phyloP scores from a whole-genome alignment of 306 rosid species.

The Trifolium pratense region DNA sequence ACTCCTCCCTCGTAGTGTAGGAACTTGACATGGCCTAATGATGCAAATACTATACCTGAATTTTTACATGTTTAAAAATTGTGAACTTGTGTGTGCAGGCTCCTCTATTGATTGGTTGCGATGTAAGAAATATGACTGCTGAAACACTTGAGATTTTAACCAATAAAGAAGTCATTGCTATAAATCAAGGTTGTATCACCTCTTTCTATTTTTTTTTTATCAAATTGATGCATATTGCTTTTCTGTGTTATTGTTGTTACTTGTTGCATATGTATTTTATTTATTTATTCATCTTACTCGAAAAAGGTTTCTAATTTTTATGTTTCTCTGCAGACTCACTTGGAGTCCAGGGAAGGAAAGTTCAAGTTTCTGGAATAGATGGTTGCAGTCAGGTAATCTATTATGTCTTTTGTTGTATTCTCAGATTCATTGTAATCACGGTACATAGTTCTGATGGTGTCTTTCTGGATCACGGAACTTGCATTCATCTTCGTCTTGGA shows the following conservation, averaged over 20 bases:
- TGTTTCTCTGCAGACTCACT: conserved; percentile 64
- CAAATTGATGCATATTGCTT: conserved; percentile 21
- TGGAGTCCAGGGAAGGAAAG: conserved; percentile 96
- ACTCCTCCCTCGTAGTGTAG: not conserved
- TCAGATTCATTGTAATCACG: conserved; percentile 6
- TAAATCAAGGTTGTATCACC: conserved; percentile 78
- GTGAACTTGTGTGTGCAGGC: conserved; percentile 65
- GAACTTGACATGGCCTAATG: not conserved
- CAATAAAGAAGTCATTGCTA: conserved; percentile 82
- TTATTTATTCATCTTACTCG: conserved; percentile 16
- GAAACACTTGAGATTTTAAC: conserved; percentile 74
- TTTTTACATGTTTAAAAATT: conserved; percentile 43
- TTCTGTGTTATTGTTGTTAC: conserved; percentile 7
- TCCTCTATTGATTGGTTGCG: conserved; percentile 88
- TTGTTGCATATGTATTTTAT: not conserved
- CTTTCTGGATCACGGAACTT: conserved; percentile 29
- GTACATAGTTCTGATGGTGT: conserved; percentile 9
- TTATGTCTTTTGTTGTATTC: not conserved
- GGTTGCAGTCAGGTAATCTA: conserved; percentile 72
- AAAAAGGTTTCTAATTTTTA: conserved; percentile 26
- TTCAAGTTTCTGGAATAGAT: conserved; percentile 64
- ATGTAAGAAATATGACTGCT: conserved; percentile 74
- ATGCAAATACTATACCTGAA: conserved; percentile 1
- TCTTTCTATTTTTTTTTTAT: conserved; percentile 21
- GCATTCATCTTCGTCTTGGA: conserved; percentile 17